These are phyloP conservation scores for Priceomyces haplophilus DNA, from an alignment of 805 yeast genomes.

Conservation along the genomic window DNA sequence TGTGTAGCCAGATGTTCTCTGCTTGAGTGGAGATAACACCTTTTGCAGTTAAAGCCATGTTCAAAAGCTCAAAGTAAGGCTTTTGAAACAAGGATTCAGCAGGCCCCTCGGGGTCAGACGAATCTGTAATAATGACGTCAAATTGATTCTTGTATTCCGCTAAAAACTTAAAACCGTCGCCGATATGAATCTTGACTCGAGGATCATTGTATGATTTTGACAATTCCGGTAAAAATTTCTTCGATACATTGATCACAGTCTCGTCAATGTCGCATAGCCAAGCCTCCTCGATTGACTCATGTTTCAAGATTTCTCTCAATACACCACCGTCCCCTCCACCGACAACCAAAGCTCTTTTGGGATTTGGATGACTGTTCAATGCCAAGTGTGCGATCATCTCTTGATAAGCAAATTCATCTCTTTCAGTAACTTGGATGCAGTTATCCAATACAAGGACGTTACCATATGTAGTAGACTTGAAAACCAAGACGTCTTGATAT, in stretches of 20 bases:
- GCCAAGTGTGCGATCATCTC: slow-evolving; percentile 98
- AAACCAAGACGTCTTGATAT: slow-evolving; percentile 91
- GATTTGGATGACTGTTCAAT: slow-evolving; percentile 88
- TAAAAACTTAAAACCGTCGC: slow-evolving; percentile 96
- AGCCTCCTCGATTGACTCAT: slow-evolving; percentile 81
- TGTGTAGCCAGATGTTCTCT: slow-evolving; percentile 90
- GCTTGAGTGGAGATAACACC: slow-evolving; percentile 95
- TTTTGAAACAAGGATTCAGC: slow-evolving; percentile 92
- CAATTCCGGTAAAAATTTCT: slow-evolving; percentile 85
- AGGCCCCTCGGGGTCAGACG: slow-evolving; percentile 98
- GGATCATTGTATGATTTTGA: slow-evolving; percentile 81
- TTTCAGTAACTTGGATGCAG: slow-evolving; percentile 92
- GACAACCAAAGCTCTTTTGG: slow-evolving; percentile 87
- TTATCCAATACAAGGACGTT: slow-evolving; percentile 93
- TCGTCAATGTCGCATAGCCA: slow-evolving; percentile 94
- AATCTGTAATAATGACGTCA: slow-evolving; percentile 95
- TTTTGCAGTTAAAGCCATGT: slow-evolving; percentile 84
- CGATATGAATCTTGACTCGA: slow-evolving; percentile 84
- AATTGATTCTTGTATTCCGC: slow-evolving; percentile 78
- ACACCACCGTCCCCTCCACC: slow-evolving; percentile 99
- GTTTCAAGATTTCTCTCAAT: slow-evolving; percentile 89
- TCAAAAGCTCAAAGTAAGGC: slow-evolving; percentile 80
- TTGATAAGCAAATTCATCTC: slow-evolving; percentile 97
- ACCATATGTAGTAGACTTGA: slow-evolving; percentile 91
- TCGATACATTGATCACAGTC: slow-evolving; percentile 82